Conservation (phyloP, 2,329 filamentous ascomycete genomes). For the Aspergillus quadricinctus region DNA sequence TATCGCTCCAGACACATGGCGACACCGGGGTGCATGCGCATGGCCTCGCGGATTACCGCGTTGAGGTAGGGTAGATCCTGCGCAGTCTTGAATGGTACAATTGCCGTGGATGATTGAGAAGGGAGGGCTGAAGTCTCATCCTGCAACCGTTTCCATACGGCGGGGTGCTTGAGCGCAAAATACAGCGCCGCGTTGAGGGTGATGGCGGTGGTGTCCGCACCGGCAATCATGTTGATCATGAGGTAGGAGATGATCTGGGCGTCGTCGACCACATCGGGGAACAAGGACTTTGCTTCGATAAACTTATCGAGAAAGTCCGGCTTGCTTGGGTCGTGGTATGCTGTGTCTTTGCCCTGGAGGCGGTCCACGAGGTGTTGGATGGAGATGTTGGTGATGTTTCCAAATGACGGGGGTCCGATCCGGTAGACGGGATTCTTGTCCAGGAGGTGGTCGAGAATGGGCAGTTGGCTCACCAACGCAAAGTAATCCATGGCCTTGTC, state of each 20-base stretch:
- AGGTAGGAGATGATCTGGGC: constrained; percentile 35
- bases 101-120: constrained; percentile 9
- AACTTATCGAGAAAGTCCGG: constrained; percentile 41
- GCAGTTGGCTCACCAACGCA: constrained; percentile 21
- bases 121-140: constrained; percentile 11
- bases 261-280: constrained; percentile 35
- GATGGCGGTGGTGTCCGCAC: constrained; percentile 37
- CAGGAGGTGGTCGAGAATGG: constrained; percentile 22
- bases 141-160: constrained; percentile 11
- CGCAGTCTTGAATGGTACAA: constrained; percentile 17
- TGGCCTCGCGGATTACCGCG: constrained; percentile 50
- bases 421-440: constrained; percentile 28
- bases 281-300: constrained; percentile 34
- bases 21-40: constrained; percentile 48
- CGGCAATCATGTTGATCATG: constrained; percentile 31
- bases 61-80: constrained; percentile 41
- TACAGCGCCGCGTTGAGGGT: constrained; percentile 28
- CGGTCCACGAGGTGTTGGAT: constrained; percentile 15
- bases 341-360: constrained; percentile 10
- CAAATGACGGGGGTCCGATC: constrained; percentile 22
- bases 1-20: constrained; percentile 49
- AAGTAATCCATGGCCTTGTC: constrained; percentile 23
- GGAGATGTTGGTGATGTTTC: constrained; percentile 18
- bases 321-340: constrained; percentile 14
- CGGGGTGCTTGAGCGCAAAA: constrained; percentile 17